Evolutionary conservation across 2,329 filamentous ascomycete species (phyloP), one percentile per base, ranked within the genome.

Genomic region (Aspergillus texensis): DNA sequence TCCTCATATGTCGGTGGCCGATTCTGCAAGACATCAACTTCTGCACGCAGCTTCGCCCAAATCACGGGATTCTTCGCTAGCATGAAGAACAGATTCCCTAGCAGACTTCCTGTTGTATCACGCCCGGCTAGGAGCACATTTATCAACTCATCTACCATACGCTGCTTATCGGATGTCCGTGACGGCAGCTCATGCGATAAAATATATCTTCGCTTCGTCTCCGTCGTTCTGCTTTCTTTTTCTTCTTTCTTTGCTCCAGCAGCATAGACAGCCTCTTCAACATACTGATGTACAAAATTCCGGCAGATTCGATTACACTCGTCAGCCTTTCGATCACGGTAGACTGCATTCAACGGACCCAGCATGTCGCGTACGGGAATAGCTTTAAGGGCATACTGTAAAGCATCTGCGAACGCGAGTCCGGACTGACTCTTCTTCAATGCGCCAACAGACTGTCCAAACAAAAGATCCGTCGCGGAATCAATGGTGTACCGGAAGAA

Each of bases 401-500:
- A 82, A 8, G 74, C 73, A 45, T 77, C 69, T 0, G 75, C 72
- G 63, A 82, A 81, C 8, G 61, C 60, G 8, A 43, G 30, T 45
- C 61, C 54, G 16, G 52, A 54, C 9, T 39, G 60, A 24, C 3
- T 41, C 34, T 60, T 65, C 57, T 45, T 76, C 39, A 86, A 70
- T 16, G 81, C 82, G 64, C 82, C 77, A 3, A 83, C 82, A 57
- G 82, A 86, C 54, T 86, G 80, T 8, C 89, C 89, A 54, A 91
- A 88, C 5, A 92, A 77, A 67, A 91, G 90, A 53, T 89, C 87
- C 0, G 88, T 91, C 0, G 88, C 87, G 0, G 87, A 85, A 65
- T 91, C 89, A 21, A 91, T 81, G 0, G 88, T 90, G 71, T 90
- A 82, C 59, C 84, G 82, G 70, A 90, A 90, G 71, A 91, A 89